A percentile compares a stretch with the other conserved stretches of the same genome.
Evolutionary conservation across 495 filamentous ascomycete genomes (phyloP).

Genomic region (Chaetomium tenue): DNA sequence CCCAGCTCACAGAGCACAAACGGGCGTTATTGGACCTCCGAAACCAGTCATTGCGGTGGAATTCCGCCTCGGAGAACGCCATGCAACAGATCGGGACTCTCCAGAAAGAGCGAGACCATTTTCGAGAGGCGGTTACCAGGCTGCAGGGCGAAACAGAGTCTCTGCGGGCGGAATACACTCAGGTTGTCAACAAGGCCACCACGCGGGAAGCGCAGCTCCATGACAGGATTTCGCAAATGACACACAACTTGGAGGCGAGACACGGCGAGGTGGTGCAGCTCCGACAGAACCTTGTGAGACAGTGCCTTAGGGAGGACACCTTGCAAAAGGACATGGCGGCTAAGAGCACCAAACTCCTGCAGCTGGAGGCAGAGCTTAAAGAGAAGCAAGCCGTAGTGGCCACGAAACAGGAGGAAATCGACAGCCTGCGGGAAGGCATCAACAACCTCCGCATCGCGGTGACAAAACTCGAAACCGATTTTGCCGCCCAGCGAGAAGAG

Average conservation of each 20-base stretch:
- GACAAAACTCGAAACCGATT: background rate
- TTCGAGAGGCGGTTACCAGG: no score
- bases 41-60: background rate
- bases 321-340: background rate
- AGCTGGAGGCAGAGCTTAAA: background rate
- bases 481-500: background rate
- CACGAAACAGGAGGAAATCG: background rate
- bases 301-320: background rate
- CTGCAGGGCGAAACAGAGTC: background rate
- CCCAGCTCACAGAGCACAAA: background rate
- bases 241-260: background rate
- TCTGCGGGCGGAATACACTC: background rate
- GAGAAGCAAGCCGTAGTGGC: no score
- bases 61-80: background rate
- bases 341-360: no score
- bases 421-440: background rate
- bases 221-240: background rate
- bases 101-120: background rate
- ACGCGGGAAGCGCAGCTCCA: background rate
- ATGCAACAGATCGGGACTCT: background rate
- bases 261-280: background rate
- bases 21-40: background rate
- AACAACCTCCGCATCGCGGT: background rate
- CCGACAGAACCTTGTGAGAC: background rate
- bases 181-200: background rate